Conservation (phyloP, 208 protist genomes). For the Wallacemonas collosoma region DNA sequence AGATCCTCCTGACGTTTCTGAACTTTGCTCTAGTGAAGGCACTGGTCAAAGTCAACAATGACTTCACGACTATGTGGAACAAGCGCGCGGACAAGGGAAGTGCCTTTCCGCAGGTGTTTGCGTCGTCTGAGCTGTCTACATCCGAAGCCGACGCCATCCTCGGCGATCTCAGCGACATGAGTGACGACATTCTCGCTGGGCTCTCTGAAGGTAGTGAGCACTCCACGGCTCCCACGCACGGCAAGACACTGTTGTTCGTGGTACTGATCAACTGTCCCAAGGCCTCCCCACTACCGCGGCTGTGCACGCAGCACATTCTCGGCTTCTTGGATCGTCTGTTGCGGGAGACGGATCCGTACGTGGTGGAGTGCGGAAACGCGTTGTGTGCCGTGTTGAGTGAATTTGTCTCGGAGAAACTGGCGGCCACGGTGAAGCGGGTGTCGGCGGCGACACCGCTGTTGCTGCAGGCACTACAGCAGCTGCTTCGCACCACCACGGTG, state of each 20-base stretch:
- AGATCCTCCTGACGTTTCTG: slow-evolving; percentile 82
- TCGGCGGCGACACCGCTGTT: slow-evolving; percentile 41
- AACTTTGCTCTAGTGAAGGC: slow-evolving; percentile 62
- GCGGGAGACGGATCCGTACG: slow-evolving; percentile 75
- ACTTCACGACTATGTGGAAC: slow-evolving; percentile 47
- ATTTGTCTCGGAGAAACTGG: slow-evolving; percentile 69
- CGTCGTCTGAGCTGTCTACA: slow-evolving; percentile 27
- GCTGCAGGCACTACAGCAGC: slow-evolving; percentile 54
- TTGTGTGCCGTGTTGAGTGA: slow-evolving; percentile 47
- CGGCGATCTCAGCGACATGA: slow-evolving; percentile 26
- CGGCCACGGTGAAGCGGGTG: slow-evolving; percentile 37
- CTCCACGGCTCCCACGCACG: slow-evolving; percentile 52
- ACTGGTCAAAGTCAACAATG: slow-evolving; percentile 54
- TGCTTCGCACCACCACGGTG: slow-evolving; percentile 57
- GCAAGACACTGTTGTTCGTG: slow-evolving; percentile 75
- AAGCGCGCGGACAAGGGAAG: slow-evolving; percentile 17
- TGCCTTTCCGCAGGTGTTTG: slow-evolving; percentile 32
- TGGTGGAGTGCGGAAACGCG: slow-evolving; percentile 53
- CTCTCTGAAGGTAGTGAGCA: slow-evolving; percentile 42
- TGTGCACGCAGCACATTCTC: slow-evolving; percentile 47
- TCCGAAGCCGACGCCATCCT: slow-evolving; percentile 25
- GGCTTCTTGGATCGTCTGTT: slow-evolving; percentile 60
- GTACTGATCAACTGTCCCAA: slow-evolving; percentile 68
- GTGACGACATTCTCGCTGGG: slow-evolving; percentile 27
- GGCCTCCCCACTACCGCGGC: slow-evolving; percentile 39